Conservation (phyloP, 306 rosid genomes). For the Pachyrhizus erosus region DNA sequence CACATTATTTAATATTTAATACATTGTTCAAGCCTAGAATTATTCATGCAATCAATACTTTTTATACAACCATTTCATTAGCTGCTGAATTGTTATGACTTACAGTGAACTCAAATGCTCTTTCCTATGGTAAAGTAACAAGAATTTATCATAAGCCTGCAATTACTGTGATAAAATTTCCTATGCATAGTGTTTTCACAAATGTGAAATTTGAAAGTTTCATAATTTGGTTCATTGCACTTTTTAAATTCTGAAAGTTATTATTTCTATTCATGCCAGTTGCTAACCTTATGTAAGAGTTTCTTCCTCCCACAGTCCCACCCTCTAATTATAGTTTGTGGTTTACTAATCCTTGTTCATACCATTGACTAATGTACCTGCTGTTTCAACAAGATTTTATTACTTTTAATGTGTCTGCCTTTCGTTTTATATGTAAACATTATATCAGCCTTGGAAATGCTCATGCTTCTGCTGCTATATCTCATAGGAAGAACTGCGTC, state of each 20-base stretch:
- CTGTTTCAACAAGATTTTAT: slow-evolving; percentile 23
- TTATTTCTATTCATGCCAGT: slow-evolving; percentile 23
- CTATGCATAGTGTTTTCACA: background rate
- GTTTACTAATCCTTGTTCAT: slow-evolving; percentile 11
- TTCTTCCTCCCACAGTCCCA: background rate
- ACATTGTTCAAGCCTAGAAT: background rate
- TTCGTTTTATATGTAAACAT: background rate
- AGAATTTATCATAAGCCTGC: too few relatives aligned
- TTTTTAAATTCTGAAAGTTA: background rate
- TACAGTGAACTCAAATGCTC: too few relatives aligned
- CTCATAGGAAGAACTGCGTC: slow-evolving; percentile 90
- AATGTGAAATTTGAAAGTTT: slow-evolving; percentile 1
- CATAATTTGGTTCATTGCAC: background rate
- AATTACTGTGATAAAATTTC: background rate
- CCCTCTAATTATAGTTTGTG: background rate
- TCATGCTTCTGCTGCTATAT: slow-evolving; percentile 44
- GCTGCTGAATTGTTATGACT: too few relatives aligned
- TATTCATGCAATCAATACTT: background rate
- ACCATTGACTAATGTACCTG: slow-evolving; percentile 6
- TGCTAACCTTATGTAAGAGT: background rate
- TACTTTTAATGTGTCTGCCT: slow-evolving; percentile 15
- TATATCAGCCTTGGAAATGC: background rate
- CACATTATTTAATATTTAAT: slow-evolving; percentile 19
- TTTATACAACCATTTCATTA: background rate
- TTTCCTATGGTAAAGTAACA: too few relatives aligned